Evolutionary conservation across 768 basidiomycete species (phyloP), one percentile per base, ranked within the genome.

Genomic region (Pisolithus marmoratus): DNA sequence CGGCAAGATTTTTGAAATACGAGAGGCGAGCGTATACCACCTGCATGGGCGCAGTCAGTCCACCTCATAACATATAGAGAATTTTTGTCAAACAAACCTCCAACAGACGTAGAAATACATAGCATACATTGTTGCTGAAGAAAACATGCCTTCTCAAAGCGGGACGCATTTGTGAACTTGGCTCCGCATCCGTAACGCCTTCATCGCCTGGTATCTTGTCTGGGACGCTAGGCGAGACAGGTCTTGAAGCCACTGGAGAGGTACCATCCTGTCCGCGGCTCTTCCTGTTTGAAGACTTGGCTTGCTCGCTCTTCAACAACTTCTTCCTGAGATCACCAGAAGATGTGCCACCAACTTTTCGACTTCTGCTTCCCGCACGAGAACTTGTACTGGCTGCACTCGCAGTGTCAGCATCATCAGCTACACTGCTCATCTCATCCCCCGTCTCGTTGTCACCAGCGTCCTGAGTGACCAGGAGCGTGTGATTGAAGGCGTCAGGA

Each of bases 111-210:
- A 98, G 69, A 22, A 97, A 70, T 9, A 82, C 80, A 72, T 97
- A 99, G 62, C 91, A 91, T 22, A 83, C 77, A 19, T 90, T 92
- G 69, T 96, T 97, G 53, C 85, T 83, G 70, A 91, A 97, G 70
- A 97, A 93, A 34, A 83, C 77, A 43, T 68, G 72, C 50, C 79
- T 77, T 46, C 78, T 76, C 51, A 80, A 65, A 0, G 68, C 65
- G 0, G 57, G 54, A 19, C 67, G 63, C 48, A 67, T 65, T n/a
- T 65, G 66, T 19, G 49, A 37, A 29, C 37, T 8, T 6, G 34
- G 17, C 36, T 61, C 60, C 38, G 36, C 53, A 36, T 58, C 58
- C 2, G 14, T 40, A 7, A 59, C 62, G 7, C 60, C 62, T 46
- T 75, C 71, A 19, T 71, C 68, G 52, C 58, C 60, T 46, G 54